Base-by-base conservation (phyloP, 345 rosid species). In the Acer saccharum region DNA sequence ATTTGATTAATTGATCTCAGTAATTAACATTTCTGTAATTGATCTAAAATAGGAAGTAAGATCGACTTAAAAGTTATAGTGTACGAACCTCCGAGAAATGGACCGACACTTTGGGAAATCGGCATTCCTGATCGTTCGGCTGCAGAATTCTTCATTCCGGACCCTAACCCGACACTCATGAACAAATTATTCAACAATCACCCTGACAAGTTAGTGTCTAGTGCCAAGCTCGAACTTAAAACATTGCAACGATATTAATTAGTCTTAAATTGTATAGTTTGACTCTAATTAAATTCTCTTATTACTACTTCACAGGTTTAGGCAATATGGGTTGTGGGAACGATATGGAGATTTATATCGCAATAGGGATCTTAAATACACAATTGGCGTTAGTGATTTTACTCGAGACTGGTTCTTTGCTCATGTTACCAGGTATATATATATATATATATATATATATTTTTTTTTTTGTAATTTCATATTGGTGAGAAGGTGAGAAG, bases 51-150 rank as follows among this genome's bases (percentile, higher is more conserved):
- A 95, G 97, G 97, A 72, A 13, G 48, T 1, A 55, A 44, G 21
- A 82, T 88, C 48, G 67, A 87, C 65, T 52, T 93, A 74, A 91
- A 92, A 4, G 58, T 57, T 18, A 71, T 91, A 11, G 73, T 86
- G 20, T 91, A 86, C 62, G 68, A 83, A 73, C 95, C 98, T 18
- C 99, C 90, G 1, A 87, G 98, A 85, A 84, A 72, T 4, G 98
- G 99, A 23, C 89, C 88, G 0, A 96, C 99, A 2, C 27, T 92
- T 14, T 94, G 97, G 97, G 97, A 94, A 87, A 96, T 96, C 2
- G 97, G 97, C 21, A 23, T 79, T 74, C 93, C 98, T 1, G 93
- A 94, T 58, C 90, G 98, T 18, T 84, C 82, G 0, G 98, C 98
- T 4, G 86, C 86, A 7, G 98, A 93, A 66, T 95, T 90, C 79